Percentiles rank a stretch among this genome's conserved stretches.
Conservation (phyloP, 768 basidiomycete species). For the Suillus subluteus region DNA sequence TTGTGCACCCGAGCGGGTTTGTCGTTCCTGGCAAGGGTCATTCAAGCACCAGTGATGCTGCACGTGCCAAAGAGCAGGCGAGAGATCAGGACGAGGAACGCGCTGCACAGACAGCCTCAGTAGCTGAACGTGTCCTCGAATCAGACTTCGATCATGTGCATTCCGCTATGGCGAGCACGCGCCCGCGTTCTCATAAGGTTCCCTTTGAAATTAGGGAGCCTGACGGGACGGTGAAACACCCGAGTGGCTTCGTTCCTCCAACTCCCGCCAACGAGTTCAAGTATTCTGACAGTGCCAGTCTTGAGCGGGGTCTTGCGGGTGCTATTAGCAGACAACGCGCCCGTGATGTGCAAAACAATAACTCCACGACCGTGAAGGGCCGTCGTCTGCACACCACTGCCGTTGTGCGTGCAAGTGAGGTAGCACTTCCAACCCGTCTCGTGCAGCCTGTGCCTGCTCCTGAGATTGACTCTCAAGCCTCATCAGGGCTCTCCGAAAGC, state of each 20-base stretch:
- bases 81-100: constrained; percentile 27
- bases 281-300: constrained; percentile 15
- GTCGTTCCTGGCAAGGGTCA: constrained; percentile 35
- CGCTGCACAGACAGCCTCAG: constrained; percentile 33
- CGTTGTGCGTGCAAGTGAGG: constrained; percentile 9
- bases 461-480: neutral
- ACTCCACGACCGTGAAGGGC: constrained; percentile 8
- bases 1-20: constrained; percentile 32
- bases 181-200: constrained; percentile 38
- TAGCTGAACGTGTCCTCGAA: constrained; percentile 36
- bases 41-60: constrained; percentile 25
- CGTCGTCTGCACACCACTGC: constrained; percentile 29
- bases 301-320: constrained; percentile 23
- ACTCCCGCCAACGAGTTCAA: constrained; percentile 44
- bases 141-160: constrained; percentile 30
- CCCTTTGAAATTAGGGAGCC: constrained; percentile 43
- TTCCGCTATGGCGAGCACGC: constrained; percentile 23
- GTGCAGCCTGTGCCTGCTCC: neutral
- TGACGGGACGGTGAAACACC: constrained; percentile 44
- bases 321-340: constrained; percentile 15
- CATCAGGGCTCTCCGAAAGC: neutral
- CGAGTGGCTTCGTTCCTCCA: constrained; percentile 48
- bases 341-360: constrained; percentile 18
- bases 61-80: constrained; percentile 28
- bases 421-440: constrained; percentile 1